Percentiles rank a stretch among this genome's conserved stretches.
Evolutionary conservation across 768 basidiomycete genomes (phyloP).

Genomic region (Amanita inopinata): DNA sequence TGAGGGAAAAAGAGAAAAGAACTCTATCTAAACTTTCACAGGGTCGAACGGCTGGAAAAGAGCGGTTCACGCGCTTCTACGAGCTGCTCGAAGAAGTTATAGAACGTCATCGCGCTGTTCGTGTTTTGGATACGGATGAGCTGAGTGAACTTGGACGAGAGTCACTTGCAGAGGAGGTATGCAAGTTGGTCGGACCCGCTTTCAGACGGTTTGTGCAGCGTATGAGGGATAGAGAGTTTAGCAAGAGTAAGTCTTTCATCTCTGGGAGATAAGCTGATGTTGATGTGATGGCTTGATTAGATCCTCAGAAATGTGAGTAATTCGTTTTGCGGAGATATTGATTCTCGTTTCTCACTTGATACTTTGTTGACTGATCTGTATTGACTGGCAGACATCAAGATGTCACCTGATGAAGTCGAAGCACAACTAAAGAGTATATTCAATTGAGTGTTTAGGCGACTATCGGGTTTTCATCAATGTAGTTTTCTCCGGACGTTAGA

Average conservation of each 20-base stretch:
- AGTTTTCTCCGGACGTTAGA: too few relatives aligned
- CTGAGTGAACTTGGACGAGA: slow-evolving; percentile 35
- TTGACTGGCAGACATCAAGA: slow-evolving; percentile 59
- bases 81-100: slow-evolving; percentile 71
- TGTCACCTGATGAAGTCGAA: slow-evolving; percentile 68
- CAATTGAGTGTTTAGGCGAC: slow-evolving; percentile 21
- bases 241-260: slow-evolving; percentile 51
- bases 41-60: slow-evolving; percentile 58
- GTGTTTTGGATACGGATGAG: slow-evolving; percentile 60
- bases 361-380: too few relatives aligned
- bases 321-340: not conserved
- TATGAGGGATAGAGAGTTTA: slow-evolving; percentile 74
- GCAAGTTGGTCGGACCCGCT: slow-evolving; percentile 67
- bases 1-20: not conserved
- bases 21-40: slow-evolving; percentile 10
- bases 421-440: slow-evolving; percentile 58
- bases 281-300: slow-evolving; percentile 22
- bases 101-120: slow-evolving; percentile 63
- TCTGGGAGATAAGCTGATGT: not conserved
- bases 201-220: slow-evolving; percentile 68
- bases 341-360: not conserved
- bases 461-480: too few relatives aligned
- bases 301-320: slow-evolving; percentile 62
- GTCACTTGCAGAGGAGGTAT: slow-evolving; percentile 60
- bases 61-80: slow-evolving; percentile 77